Base-by-base conservation (phyloP, 176 grass and related monocot species). In the Aegilops umbellulata region DNA sequence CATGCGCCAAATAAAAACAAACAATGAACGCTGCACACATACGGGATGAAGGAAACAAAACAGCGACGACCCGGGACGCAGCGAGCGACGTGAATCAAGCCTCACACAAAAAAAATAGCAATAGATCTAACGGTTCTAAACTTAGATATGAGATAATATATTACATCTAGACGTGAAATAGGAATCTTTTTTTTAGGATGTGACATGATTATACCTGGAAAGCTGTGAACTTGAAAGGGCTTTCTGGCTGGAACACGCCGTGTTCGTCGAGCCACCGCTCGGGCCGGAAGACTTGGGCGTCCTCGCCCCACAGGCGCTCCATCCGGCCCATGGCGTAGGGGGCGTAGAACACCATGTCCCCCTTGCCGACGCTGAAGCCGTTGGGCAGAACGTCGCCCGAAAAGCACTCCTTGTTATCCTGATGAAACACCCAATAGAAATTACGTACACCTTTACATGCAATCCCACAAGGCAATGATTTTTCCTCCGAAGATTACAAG, bases 391-490 rank as follows among this genome's bases (percentile, higher is more conserved):
- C 77, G 14, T 97, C 94, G 19, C 91, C 90, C 0, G 80, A 75
- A 14, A 97, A 94, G 31, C 94, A 94, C 79, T 89, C 78, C 92
- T 92, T 94, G 51, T 86, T 85, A 1, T 97, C 83, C 92, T 97
- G 80, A 17, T 97, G 80, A 17, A 87, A 32, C 25, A 44, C 4
- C 42, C 42, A 46, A 14, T 12, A 46, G 3, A 46, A 14, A 46
- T 14, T 46, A 13, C 9, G 41, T 42, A n/a, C 4, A 73, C 8
- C 25, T 38, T 25, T 13, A 22, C 70, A n/a, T 39, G 19, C 22
- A 47, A 61, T 14, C 35, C 25, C 26, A 30, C 6, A 25, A 30
- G n/a, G 3, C 8, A 60, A 15, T 17, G 23, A 11, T 6, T n/a
- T 70, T 70, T 41, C 63, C 53, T 17, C 73, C n/a, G 8, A 30